Evolutionary conservation across 2,329 filamentous ascomycete genomes (phyloP).

Genomic region (Aureobasidium sp.): DNA sequence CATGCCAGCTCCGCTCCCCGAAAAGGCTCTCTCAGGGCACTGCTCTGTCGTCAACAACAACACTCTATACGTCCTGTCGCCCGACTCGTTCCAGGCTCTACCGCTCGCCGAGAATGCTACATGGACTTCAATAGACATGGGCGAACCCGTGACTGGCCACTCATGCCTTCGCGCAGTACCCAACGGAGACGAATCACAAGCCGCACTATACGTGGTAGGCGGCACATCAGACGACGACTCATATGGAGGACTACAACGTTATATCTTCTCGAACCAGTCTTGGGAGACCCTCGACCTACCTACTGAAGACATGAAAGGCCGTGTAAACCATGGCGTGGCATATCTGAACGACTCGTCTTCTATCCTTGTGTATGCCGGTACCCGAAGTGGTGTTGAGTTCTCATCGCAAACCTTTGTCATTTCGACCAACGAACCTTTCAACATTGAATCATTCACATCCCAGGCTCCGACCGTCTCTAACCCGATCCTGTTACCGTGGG

Average conservation of each 20-base stretch:
- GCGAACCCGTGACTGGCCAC: constrained; percentile 64
- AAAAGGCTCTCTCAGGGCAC: constrained; percentile 62
- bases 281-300: constrained; percentile 53
- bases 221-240: constrained; percentile 51
- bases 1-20: constrained; percentile 69
- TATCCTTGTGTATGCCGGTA: constrained; percentile 77
- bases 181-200: constrained; percentile 47
- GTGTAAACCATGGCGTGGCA: constrained; percentile 65
- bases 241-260: constrained; percentile 71
- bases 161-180: constrained; percentile 68
- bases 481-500: constrained; percentile 71
- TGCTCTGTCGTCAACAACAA: constrained; percentile 78
- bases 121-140: constrained; percentile 62
- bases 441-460: constrained; percentile 52
- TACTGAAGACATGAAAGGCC: constrained; percentile 55
- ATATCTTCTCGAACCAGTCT: constrained; percentile 47
- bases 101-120: constrained; percentile 58
- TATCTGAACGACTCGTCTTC: constrained; percentile 65
- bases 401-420: constrained; percentile 74
- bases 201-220: constrained; percentile 74
- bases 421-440: constrained; percentile 57
- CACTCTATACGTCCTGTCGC: constrained; percentile 77
- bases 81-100: constrained; percentile 68
- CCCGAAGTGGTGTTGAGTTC: constrained; percentile 51
- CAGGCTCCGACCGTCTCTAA: constrained; percentile 55